phyloP scores from a whole-genome alignment of 148 eudicot species.

The Diospyros kaki region DNA sequence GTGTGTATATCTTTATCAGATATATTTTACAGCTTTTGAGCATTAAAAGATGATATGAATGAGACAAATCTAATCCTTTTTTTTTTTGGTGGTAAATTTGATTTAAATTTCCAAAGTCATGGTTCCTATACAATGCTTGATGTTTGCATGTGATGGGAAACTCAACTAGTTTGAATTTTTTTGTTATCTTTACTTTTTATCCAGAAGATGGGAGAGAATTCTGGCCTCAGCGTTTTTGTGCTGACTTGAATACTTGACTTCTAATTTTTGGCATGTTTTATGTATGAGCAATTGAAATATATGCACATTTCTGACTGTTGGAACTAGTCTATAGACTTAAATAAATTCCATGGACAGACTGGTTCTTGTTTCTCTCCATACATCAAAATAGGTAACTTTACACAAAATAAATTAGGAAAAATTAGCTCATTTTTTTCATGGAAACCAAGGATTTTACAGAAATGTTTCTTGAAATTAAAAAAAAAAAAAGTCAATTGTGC shows the following conservation, averaged over 20 bases:
- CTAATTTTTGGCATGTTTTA: not conserved
- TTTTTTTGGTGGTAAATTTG: not conserved
- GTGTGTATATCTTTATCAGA: not conserved
- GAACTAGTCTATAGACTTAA: not conserved
- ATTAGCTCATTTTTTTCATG: too few relatives aligned
- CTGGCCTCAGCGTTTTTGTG: not conserved
- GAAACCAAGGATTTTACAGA: too few relatives aligned
- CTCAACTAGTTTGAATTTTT: not conserved
- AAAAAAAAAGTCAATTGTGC: too few relatives aligned
- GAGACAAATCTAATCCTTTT: constrained; percentile 4
- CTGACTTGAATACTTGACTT: not conserved
- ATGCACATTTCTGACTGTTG: not conserved
- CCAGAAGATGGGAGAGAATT: not conserved
- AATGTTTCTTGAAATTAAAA: too few relatives aligned
- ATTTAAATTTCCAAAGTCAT: not conserved
- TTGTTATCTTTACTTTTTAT: not conserved
- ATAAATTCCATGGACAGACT: not conserved
- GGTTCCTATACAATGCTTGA: not conserved
- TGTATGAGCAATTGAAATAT: not conserved
- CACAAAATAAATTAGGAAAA: too few relatives aligned
- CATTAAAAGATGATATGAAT: not conserved
- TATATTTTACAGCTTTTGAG: not conserved
- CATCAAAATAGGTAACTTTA: not conserved
- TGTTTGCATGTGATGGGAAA: not conserved
- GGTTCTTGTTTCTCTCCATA: not conserved